Evolutionary conservation across 495 filamentous ascomycete genomes (phyloP).

Genomic region (Xylaria intraflava): DNA sequence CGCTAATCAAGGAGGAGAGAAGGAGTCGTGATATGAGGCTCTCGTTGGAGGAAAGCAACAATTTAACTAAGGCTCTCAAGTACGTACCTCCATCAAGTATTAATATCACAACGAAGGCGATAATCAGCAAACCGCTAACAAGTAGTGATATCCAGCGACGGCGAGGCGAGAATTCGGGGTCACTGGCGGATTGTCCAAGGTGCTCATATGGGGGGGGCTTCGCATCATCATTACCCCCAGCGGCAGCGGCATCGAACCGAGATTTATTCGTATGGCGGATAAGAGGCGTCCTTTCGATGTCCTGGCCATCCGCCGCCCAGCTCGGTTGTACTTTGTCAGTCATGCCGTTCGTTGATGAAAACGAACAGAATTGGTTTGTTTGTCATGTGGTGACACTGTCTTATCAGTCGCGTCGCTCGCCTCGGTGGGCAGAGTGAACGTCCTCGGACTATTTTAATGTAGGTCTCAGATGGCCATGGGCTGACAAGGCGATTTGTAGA

Average conservation of each 20-base stretch:
- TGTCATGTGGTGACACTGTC: no score
- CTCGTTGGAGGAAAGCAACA: background rate
- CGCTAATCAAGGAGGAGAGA: no score
- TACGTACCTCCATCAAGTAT: slow-evolving; percentile 26
- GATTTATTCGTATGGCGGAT: background rate
- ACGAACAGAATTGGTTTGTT: no score
- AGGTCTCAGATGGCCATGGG: no score
- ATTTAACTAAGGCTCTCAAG: background rate
- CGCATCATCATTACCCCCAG: background rate
- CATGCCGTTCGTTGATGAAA: slow-evolving; percentile 4
- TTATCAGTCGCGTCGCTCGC: no score
- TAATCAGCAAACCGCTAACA: slow-evolving; percentile 20
- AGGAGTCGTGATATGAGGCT: background rate
- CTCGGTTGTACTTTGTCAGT: background rate
- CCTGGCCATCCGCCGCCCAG: background rate
- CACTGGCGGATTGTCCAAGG: slow-evolving; percentile 4
- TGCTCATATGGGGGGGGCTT: slow-evolving; percentile 7
- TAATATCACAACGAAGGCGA: slow-evolving; percentile 23
- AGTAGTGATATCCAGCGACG: slow-evolving; percentile 29
- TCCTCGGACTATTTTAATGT: no score
- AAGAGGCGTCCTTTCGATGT: slow-evolving; percentile 9
- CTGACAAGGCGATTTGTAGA: no score
- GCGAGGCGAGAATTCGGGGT: slow-evolving; percentile 19
- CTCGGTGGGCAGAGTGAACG: no score
- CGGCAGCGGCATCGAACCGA: background rate